phyloP scores from a whole-genome alignment of 1,284 basidiomycete species.

The Ganoderma leucocontextum region DNA sequence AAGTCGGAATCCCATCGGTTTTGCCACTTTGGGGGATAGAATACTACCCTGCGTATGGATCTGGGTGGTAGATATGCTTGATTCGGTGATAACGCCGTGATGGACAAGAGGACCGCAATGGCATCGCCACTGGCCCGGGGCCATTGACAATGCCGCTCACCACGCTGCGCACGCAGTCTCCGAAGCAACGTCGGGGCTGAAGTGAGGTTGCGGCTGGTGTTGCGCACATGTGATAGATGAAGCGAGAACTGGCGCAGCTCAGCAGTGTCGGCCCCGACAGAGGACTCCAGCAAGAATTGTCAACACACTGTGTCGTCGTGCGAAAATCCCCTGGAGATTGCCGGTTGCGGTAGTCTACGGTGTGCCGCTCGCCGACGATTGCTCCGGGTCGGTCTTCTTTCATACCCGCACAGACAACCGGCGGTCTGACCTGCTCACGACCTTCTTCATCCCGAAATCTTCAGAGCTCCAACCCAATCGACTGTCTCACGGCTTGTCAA shows the following conservation, averaged over 20 bases:
- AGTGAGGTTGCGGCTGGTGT: background rate
- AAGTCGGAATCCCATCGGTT: background rate
- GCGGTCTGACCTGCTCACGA: background rate
- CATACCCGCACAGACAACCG: background rate
- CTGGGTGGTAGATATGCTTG: background rate
- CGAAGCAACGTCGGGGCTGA: background rate
- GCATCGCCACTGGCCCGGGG: conserved; percentile 5
- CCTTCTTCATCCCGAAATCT: background rate
- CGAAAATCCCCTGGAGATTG: background rate
- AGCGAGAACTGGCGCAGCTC: background rate
- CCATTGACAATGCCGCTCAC: background rate
- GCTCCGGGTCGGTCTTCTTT: background rate
- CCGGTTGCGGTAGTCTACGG: background rate
- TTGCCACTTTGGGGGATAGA: background rate
- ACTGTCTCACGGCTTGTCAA: background rate
- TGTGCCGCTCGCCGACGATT: background rate
- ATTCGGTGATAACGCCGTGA: conserved; percentile 5
- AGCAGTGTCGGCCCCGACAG: background rate
- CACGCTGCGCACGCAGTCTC: conserved; percentile 9
- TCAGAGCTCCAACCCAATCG: background rate
- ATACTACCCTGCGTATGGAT: background rate
- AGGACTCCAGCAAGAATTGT: too few relatives aligned
- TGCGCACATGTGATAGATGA: background rate
- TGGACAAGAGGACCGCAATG: background rate
- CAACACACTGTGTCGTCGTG: background rate